These are phyloP conservation scores for Umbelopsis ramanniana DNA, from an alignment of 192 early-diverging fungal species.

Conservation along the genomic window DNA sequence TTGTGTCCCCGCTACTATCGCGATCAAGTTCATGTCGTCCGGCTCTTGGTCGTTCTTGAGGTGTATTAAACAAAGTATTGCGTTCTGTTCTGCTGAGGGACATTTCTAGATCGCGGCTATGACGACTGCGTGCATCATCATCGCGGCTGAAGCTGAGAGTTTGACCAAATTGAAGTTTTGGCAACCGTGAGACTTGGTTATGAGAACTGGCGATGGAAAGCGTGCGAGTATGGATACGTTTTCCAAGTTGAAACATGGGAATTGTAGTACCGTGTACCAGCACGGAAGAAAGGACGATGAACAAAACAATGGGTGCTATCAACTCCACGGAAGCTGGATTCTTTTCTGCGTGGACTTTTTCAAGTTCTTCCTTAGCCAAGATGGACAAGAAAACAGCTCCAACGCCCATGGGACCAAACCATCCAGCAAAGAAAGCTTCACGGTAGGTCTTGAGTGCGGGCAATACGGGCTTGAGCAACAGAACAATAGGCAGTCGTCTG, in stretches of 20 bases:
- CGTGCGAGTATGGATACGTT: constrained; percentile 40
- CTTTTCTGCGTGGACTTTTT: constrained; percentile 20
- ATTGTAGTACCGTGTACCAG: constrained; percentile 85
- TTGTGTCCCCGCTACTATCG: background rate
- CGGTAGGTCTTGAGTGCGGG: constrained; percentile 72
- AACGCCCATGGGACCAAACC: constrained; percentile 87
- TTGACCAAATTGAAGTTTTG: constrained; percentile 40
- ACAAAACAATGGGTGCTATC: constrained; percentile 64
- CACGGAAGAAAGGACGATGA: constrained; percentile 81
- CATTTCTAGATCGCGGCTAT: constrained; percentile 1
- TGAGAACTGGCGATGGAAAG: constrained; percentile 35
- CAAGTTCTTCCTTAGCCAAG: constrained; percentile 48
- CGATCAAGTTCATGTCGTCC: background rate
- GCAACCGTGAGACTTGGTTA: constrained; percentile 36
- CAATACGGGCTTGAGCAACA: constrained; percentile 64
- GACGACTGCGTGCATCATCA: constrained; percentile 22
- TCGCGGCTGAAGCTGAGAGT: constrained; percentile 22
- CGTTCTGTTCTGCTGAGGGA: constrained; percentile 30
- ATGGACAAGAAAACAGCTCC: constrained; percentile 58
- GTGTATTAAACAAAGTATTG: constrained; percentile 36
- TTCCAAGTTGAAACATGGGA: constrained; percentile 71
- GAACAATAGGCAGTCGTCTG: constrained; percentile 74
- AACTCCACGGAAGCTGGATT: constrained; percentile 29
- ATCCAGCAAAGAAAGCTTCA: constrained; percentile 84
- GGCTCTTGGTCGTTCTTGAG: background rate